Evolutionary conservation across 1,139 yeast species (phyloP).

Genomic region (Yarrowia galli): DNA sequence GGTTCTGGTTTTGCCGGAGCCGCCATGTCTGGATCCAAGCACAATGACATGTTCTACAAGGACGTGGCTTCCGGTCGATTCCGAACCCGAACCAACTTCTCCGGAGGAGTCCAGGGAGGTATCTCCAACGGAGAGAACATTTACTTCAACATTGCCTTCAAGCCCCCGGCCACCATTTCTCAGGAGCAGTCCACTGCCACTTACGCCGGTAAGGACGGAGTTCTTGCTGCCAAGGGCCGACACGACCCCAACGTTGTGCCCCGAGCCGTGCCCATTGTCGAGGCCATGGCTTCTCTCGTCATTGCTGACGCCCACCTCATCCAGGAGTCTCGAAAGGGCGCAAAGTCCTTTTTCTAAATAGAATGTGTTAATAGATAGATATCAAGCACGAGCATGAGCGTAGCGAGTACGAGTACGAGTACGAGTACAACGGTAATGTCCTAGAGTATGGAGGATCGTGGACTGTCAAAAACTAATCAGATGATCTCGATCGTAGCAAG

Average conservation of each 20-base stretch:
- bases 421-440: too few relatives aligned
- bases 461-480: too few relatives aligned
- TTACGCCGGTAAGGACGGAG: constrained; percentile 86
- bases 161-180: constrained; percentile 96
- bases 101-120: constrained; percentile 99
- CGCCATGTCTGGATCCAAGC: constrained; percentile 87
- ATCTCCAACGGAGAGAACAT: constrained; percentile 95
- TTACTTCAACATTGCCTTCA: constrained; percentile 93
- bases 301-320: constrained; percentile 84
- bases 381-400: too few relatives aligned
- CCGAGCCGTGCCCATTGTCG: constrained; percentile 97
- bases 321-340: constrained; percentile 72
- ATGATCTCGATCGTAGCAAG: too few relatives aligned
- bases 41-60: constrained; percentile 80
- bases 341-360: constrained; percentile 9
- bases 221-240: constrained; percentile 94
- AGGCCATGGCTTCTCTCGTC: constrained; percentile 95
- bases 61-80: constrained; percentile 56
- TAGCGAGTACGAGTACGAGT: too few relatives aligned
- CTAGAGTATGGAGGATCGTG: too few relatives aligned
- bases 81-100: constrained; percentile 86
- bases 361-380: background rate
- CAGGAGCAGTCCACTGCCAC: constrained; percentile 89
- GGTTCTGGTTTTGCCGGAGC: constrained; percentile 97
- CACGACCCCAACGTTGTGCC: constrained; percentile 99